Conservation (phyloP, 163 green algal species). For the Scenedesmus sp. region DNA sequence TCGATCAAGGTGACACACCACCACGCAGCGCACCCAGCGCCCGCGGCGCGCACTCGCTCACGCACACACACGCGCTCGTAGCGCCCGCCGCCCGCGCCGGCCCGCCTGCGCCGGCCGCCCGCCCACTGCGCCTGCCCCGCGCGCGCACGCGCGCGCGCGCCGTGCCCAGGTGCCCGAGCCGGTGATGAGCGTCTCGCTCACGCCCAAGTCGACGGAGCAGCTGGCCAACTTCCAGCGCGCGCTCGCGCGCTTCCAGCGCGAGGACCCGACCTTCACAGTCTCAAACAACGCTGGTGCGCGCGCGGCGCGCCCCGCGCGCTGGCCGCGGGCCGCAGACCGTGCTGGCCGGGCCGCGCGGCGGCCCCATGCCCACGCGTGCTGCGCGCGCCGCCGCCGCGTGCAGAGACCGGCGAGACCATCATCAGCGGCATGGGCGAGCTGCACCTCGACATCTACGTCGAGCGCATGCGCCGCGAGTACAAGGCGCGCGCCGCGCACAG, state of each 20-base stretch:
- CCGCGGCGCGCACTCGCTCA: not conserved
- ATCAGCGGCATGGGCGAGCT: slow-evolving; percentile 98
- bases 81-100: not conserved
- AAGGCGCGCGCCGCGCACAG: slow-evolving; percentile 59
- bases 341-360: not conserved
- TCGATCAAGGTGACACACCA: slow-evolving; percentile 76
- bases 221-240: slow-evolving; percentile 86
- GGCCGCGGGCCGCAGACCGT: no score
- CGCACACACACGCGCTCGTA: not conserved
- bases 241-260: slow-evolving; percentile 87
- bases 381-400: slow-evolving; percentile 37
- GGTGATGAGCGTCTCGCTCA: slow-evolving; percentile 92
- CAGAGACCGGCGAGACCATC: slow-evolving; percentile 93
- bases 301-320: not conserved
- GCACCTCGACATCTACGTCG: slow-evolving; percentile 98
- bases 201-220: slow-evolving; percentile 78
- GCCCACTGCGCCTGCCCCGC: no score
- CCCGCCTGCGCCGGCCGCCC: no score
- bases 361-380: not conserved
- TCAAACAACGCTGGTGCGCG: slow-evolving; percentile 38
- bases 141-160: no score
- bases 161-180: slow-evolving; percentile 68
- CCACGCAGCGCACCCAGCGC: slow-evolving; percentile 10
- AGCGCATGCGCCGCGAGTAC: slow-evolving; percentile 98
- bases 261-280: slow-evolving; percentile 98